A percentile compares a stretch with the other conserved stretches of the same genome.
These are phyloP conservation scores for Daldinia eschscholtzii DNA, from an alignment of 2,329 filamentous ascomycete species.

Conservation along the genomic window DNA sequence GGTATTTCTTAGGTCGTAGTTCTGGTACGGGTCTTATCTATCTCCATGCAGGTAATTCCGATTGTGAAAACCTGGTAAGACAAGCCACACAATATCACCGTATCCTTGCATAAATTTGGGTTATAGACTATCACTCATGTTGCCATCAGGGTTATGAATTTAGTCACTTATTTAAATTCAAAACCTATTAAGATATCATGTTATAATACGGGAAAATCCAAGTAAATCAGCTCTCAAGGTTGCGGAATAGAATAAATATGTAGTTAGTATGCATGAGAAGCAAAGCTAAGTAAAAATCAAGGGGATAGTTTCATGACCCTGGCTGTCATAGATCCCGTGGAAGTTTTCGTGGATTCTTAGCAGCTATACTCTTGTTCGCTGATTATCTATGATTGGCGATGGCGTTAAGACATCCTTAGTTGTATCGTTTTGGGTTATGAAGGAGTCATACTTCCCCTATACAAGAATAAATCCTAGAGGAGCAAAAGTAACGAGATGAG, in stretches of 20 bases:
- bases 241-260: too few species aligned
- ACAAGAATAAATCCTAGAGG: not conserved
- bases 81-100: not conserved
- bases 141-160: not conserved
- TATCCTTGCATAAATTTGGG: not conserved
- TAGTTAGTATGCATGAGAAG: too few species aligned
- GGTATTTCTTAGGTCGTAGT: not conserved
- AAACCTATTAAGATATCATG: too few species aligned
- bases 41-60: not conserved
- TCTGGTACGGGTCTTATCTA: not conserved
- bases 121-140: not conserved
- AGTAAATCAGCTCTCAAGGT: too few species aligned
- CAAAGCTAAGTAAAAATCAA: too few species aligned
- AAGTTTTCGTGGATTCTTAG: not conserved
- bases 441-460: not conserved
- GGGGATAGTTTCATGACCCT: too few species aligned
- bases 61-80: conserved; percentile 1
- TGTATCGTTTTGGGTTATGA: not conserved
- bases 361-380: not conserved
- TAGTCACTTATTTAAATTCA: not conserved
- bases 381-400: too few species aligned
- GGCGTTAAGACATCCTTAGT: not conserved
- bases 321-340: too few species aligned
- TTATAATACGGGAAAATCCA: too few species aligned
- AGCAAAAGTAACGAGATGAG: not conserved